These are phyloP conservation scores for Bacterosira constricta DNA, from an alignment of 108 stramenopile species.

Conservation along the genomic window DNA sequence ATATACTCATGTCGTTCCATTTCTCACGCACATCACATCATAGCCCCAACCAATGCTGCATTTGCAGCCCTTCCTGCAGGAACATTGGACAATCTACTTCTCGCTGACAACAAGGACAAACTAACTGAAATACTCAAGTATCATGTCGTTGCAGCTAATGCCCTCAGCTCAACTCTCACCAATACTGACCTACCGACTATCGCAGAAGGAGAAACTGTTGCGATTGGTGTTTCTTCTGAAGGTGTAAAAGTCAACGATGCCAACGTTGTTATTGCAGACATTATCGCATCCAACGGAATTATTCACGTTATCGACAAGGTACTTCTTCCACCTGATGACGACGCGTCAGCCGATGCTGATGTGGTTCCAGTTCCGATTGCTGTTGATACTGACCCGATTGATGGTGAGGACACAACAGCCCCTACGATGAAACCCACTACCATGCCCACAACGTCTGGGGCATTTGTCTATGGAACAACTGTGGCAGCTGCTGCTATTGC, in stretches of 20 bases:
- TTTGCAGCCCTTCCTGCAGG: conserved; percentile 10
- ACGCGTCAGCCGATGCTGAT: not conserved
- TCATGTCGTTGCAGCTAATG: conserved; percentile 23
- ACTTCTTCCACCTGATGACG: conserved; percentile 36
- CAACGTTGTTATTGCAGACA: conserved; percentile 38
- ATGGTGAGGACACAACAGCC: no score
- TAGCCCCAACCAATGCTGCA: conserved; percentile 6
- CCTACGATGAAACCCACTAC: no score
- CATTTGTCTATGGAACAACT: no score
- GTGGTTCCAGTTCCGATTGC: no score
- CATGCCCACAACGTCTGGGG: no score
- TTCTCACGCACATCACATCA: no score
- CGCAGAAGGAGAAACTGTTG: not conserved
- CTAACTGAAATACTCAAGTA: conserved; percentile 14
- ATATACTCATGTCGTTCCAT: no score
- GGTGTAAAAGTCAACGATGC: conserved; percentile 44
- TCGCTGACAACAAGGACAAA: not conserved
- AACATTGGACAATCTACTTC: not conserved
- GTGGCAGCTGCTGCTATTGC: no score
- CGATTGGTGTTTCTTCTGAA: conserved; percentile 16
- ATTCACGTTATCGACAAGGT: conserved; percentile 62
- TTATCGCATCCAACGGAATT: conserved; percentile 55
- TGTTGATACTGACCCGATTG: no score
- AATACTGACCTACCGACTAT: no score
- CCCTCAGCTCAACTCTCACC: conserved; percentile 5